phyloP scores from a whole-genome alignment of 129 eudicot genomes.

The Mikania micrantha region DNA sequence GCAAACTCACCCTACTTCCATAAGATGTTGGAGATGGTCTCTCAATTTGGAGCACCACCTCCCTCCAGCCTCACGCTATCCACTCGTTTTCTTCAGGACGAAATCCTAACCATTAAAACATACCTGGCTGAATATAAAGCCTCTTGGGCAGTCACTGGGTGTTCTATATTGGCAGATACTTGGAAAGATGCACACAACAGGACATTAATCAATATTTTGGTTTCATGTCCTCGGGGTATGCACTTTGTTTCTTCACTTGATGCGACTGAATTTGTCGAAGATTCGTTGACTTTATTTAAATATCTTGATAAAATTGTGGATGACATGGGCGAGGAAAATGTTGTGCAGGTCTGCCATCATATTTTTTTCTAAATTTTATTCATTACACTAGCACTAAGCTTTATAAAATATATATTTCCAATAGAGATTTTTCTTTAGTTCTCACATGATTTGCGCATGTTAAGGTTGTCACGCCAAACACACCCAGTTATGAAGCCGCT shows the following conservation, averaged over 20 bases:
- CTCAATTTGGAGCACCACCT: slow-evolving; percentile 62
- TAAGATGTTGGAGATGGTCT: slow-evolving; percentile 88
- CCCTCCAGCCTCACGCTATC: slow-evolving; percentile 59
- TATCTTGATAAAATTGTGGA: slow-evolving; percentile 81
- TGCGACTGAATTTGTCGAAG: slow-evolving; percentile 61
- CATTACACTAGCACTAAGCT: too few relatives aligned
- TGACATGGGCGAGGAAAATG: slow-evolving; percentile 92
- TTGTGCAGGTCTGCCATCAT: slow-evolving; percentile 74
- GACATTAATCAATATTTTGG: slow-evolving; percentile 68
- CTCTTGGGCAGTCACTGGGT: slow-evolving; percentile 91
- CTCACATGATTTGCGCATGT: background rate
- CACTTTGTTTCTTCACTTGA: slow-evolving; percentile 78
- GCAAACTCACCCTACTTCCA: slow-evolving; percentile 84
- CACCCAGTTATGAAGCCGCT: slow-evolving; percentile 70
- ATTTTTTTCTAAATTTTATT: too few relatives aligned
- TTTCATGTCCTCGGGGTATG: slow-evolving; percentile 91
- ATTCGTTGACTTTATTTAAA: slow-evolving; percentile 51
- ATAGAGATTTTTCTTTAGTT: background rate
- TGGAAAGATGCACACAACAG: slow-evolving; percentile 69
- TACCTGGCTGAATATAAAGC: slow-evolving; percentile 69
- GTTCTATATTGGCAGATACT: slow-evolving; percentile 92
- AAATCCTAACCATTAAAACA: slow-evolving; percentile 49
- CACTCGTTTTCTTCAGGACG: slow-evolving; percentile 70
- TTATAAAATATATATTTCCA: too few relatives aligned
- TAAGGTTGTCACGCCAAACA: slow-evolving; percentile 73